phyloP scores from a whole-genome alignment of 306 rosid species.

The Clitoria ternatea region DNA sequence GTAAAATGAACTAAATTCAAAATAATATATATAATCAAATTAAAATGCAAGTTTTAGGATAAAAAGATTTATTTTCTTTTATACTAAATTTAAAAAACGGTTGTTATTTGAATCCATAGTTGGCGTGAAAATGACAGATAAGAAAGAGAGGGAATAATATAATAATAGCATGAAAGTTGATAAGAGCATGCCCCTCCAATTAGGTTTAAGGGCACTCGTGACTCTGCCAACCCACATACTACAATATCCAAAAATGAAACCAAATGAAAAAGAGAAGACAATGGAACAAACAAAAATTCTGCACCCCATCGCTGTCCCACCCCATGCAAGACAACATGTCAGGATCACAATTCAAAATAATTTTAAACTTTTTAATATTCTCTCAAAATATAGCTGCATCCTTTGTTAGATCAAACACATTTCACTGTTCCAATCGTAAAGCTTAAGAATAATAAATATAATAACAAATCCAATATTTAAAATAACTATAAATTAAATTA shows the following conservation, averaged over 20 bases:
- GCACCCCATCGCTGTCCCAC: conserved; percentile 41
- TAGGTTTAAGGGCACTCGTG: conserved; percentile 35
- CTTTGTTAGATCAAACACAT: too few species aligned
- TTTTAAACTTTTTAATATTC: too few species aligned
- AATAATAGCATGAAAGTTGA: conserved; percentile 1
- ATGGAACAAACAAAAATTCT: conserved; percentile 43
- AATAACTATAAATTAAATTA: too few species aligned
- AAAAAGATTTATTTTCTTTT: too few species aligned
- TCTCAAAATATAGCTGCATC: too few species aligned
- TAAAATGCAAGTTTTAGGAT: neutral
- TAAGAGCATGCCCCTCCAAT: conserved; percentile 8
- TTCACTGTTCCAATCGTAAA: too few species aligned
- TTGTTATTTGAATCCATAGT: too few species aligned
- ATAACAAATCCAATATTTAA: too few species aligned
- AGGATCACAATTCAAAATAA: conserved; percentile 25
- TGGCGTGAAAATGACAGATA: conserved; percentile 11
- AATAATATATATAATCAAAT: neutral
- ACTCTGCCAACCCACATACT: conserved; percentile 32
- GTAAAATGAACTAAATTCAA: neutral
- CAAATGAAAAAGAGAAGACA: conserved; percentile 38
- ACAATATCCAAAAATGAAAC: conserved; percentile 28
- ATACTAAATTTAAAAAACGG: too few species aligned
- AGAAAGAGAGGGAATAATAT: neutral
- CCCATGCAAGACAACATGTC: conserved; percentile 52
- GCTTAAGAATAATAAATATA: too few species aligned